Conservation (phyloP, 208 protist species). For the Leishmania turanica region DNA sequence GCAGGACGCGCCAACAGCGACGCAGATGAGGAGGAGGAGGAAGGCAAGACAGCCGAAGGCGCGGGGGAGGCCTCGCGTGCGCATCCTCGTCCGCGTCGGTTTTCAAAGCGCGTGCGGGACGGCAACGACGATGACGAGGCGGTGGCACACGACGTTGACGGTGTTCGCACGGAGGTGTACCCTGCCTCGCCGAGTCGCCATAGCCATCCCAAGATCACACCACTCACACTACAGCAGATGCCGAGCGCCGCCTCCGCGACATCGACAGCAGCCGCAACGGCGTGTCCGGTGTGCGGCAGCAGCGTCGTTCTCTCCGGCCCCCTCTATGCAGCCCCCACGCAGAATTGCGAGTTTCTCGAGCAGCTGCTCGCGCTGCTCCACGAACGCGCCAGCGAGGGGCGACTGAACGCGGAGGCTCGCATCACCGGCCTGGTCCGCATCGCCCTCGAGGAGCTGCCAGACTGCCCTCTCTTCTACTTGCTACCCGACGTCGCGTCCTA, state of each 20-base stretch:
- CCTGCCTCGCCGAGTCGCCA: conserved; percentile 45
- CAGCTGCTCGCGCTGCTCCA: conserved; percentile 72
- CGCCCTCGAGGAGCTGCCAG: conserved; percentile 87
- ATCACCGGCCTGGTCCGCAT: conserved; percentile 83
- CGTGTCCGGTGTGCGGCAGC: conserved; percentile 87
- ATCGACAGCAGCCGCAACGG: neutral
- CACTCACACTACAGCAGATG: conserved; percentile 37
- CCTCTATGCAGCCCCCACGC: conserved; percentile 93
- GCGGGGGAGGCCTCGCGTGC: neutral
- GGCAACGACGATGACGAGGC: neutral
- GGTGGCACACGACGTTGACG: neutral
- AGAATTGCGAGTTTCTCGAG: conserved; percentile 81
- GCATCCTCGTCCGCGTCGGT: neutral
- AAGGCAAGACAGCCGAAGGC: neutral
- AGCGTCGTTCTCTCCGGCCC: conserved; percentile 89
- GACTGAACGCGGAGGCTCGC: conserved; percentile 65
- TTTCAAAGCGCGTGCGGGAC: conserved; percentile 7
- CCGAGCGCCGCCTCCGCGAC: neutral
- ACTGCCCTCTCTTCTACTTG: conserved; percentile 88
- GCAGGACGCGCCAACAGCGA: conserved; percentile 4
- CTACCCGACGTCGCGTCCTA: conserved; percentile 77
- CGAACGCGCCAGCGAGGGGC: conserved; percentile 54
- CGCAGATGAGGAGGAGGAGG: neutral
- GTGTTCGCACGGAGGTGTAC: conserved; percentile 38
- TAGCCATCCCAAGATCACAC: conserved; percentile 49